These are phyloP conservation scores for Anastatica hierochuntica DNA, from an alignment of 345 rosid species.

Conservation along the genomic window DNA sequence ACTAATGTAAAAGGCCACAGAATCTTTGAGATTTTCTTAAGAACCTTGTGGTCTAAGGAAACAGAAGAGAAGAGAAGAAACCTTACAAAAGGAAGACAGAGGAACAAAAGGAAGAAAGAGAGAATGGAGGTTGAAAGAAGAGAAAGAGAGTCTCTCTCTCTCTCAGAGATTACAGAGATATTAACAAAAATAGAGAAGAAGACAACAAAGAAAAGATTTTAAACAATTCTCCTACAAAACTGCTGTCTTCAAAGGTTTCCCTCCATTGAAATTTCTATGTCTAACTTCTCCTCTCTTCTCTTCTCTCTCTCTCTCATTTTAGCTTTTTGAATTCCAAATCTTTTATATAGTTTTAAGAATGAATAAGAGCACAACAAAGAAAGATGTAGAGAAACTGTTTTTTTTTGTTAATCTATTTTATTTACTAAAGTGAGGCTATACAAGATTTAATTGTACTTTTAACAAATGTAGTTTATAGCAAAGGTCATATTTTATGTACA, in stretches of 20 bases:
- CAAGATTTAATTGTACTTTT: too few relatives aligned
- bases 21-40: not conserved
- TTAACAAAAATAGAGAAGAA: conserved; percentile 9
- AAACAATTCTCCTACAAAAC: conserved; percentile 23
- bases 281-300: not conserved
- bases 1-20: not conserved
- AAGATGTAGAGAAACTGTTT: too few relatives aligned
- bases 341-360: too few relatives aligned
- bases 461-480: too few relatives aligned
- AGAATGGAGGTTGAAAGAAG: conserved; percentile 11
- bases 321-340: not conserved
- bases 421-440: too few relatives aligned
- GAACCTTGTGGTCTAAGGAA: not conserved
- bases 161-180: too few relatives aligned
- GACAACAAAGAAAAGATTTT: conserved; percentile 4
- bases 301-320: conserved; percentile 6
- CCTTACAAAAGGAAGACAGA: not conserved
- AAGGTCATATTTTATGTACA: too few relatives aligned
- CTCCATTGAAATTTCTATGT: conserved; percentile 1
- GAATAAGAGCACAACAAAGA: too few relatives aligned
- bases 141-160: not conserved
- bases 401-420: too few relatives aligned
- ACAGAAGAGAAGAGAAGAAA: not conserved
- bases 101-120: not conserved
- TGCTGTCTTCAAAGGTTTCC: too few relatives aligned